Base-by-base conservation (phyloP, 2,329 filamentous ascomycete species). In the Teratosphaeria nubilosa region DNA sequence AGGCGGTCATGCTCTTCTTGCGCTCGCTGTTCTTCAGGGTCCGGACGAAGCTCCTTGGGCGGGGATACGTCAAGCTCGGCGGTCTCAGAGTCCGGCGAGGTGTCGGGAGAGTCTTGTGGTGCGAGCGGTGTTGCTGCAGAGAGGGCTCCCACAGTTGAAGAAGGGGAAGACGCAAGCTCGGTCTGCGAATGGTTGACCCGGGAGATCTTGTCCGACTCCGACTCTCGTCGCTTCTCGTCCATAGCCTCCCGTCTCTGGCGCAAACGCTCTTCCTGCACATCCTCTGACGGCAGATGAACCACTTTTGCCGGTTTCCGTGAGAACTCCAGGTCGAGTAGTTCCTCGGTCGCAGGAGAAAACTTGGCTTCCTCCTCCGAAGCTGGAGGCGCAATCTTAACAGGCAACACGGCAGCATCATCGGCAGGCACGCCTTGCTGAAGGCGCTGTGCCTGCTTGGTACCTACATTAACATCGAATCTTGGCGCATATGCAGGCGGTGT, bases 61-160 rank as follows among this genome's bases (percentile, higher is more conserved):
- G 59, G 66, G 58, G 34, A 63, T 53, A 62, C 68, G 62, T 61
- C 67, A 27, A 58, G 58, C 31, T 65, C 62, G 3, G 60, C 64
- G 51, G 56, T 58, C 37, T 71, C 69, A 3, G 70, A 70, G 31
- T 69, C 67, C 20, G 69, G 68, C 20, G 68, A 69, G 9, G 68
- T 70, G 56, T 69, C 69, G 30, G 75, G 74, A 10, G 70, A 73
- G 59, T 77, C 76, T 53, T 75, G 71, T 30, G 85, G 81, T 45
- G 85, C 79, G 37, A 80, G 82, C 1, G 89, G 87, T 0, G 89
- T 94, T 24, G 86, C 84, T 57, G 85, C 85, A 51, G 87, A 91
- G 65, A 86, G 85, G 1, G 85, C 81, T 32, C 79, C 84, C 57
- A 82, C 75, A 0, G 87, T 91, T 5, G 89, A 92, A 9, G 77